A percentile compares a stretch with the other conserved stretches of the same genome.
phyloP scores from a whole-genome alignment of 2,329 filamentous ascomycete genomes.

The Colletotrichum chrysophilum region DNA sequence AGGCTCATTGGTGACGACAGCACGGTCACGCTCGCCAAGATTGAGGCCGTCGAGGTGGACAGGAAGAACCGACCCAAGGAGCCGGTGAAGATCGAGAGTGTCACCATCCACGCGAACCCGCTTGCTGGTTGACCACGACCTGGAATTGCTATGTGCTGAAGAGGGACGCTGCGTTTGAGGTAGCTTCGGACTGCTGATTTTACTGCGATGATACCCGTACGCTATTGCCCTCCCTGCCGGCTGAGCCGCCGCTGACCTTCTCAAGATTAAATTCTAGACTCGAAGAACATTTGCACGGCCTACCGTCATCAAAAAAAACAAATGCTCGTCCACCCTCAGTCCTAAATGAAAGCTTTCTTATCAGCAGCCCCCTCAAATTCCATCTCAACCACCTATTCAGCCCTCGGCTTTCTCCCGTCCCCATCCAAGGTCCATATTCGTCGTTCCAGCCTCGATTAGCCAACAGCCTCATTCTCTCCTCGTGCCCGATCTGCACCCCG shows the following conservation, averaged over 20 bases:
- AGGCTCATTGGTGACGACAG: slow-evolving; percentile 72
- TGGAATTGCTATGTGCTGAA: not conserved
- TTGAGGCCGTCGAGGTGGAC: slow-evolving; percentile 77
- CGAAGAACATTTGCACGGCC: not conserved
- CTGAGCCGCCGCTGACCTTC: not conserved
- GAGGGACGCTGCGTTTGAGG: not conserved
- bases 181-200: not conserved
- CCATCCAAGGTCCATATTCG: not conserved
- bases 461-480: not conserved
- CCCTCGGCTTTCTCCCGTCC: not conserved
- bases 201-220: not conserved
- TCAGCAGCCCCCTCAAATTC: not conserved
- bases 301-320: not conserved
- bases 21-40: slow-evolving; percentile 68
- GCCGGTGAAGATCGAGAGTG: slow-evolving; percentile 67
- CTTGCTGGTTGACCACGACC: slow-evolving; percentile 59
- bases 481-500: not conserved
- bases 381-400: not conserved
- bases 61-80: slow-evolving; percentile 78
- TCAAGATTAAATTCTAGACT: not conserved
- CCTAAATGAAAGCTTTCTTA: not conserved
- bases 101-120: slow-evolving; percentile 82
- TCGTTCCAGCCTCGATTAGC: not conserved
- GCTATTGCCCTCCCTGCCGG: not conserved
- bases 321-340: not conserved